Evolutionary conservation across 2,329 filamentous ascomycete species (phyloP), one percentile per base, ranked within the genome.

Genomic region (Davidsoniella eucalypti): DNA sequence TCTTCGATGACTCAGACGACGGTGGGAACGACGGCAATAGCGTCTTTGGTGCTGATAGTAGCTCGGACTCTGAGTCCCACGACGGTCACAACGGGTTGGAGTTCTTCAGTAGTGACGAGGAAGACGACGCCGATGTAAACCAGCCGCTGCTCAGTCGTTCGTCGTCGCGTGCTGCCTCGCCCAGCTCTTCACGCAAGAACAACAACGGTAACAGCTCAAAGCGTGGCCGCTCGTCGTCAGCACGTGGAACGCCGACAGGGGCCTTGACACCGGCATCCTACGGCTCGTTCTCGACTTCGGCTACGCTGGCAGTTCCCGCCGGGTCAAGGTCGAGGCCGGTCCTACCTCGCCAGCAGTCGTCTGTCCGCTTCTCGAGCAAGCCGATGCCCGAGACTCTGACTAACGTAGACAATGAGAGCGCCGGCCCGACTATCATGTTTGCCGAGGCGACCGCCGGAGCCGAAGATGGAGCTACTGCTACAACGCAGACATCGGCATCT

Each of bases 351-450:
- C 70, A 76, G 49, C 67, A 72, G 18, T 78, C 67, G 1, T 58
- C 72, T 1, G 65, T 74, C 42, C 76, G 76, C 37, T 90, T 90
- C 61, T 82, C 80, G 0, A 87, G 82, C 47, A 78, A 76, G 5
- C 78, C 84, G 0, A 77, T 85, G 1, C 85, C 84, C 0, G 76
- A 82, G 55, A 80, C 84, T 2, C 75, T 71, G 54, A 72, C 87
- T 18, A 75, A 76, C 2, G 68, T 69, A 1, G 76, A 83, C 53
- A 83, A 82, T 51, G 76, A 73, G 1, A 68, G 74, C 1, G 64
- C 59, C 37, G 81, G 78, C 0, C 80, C 81, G 1, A 80, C 73
- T 1, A 87, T 93, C 55, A 84, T 84, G 74, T 93, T 92, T 62
- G 77, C 76, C 8, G 69, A 79, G 48, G 55, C 64, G 18, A 38